Percentiles rank a stretch among this genome's conserved stretches.
Conservation (phyloP, 345 rosid species). For the Hevea brasiliensis region DNA sequence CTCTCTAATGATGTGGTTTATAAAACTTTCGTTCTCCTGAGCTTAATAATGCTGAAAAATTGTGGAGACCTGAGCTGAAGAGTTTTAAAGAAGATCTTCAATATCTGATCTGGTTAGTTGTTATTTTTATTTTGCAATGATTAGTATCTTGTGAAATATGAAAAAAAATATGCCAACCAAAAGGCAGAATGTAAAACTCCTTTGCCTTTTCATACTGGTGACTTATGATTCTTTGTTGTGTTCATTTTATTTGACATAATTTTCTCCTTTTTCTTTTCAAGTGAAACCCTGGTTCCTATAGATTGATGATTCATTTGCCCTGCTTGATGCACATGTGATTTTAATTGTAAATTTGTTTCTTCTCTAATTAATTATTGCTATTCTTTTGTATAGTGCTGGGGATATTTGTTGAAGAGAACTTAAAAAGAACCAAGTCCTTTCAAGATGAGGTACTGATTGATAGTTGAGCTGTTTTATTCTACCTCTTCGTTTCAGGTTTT, state of each 20-base stretch:
- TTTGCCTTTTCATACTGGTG: neutral
- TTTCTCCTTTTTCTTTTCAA: neutral
- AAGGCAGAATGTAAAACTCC: too few relatives aligned
- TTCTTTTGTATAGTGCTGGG: neutral
- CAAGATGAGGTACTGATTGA: slow-evolving; percentile 19
- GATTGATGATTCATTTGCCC: neutral
- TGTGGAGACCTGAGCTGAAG: slow-evolving; percentile 56
- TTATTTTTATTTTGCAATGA: neutral
- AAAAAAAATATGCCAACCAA: too few relatives aligned
- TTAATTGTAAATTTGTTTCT: neutral
- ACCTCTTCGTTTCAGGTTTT: neutral
- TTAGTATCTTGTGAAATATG: neutral
- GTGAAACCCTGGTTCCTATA: neutral
- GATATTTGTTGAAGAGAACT: neutral
- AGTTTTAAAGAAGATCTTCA: slow-evolving; percentile 17
- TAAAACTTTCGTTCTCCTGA: slow-evolving; percentile 58
- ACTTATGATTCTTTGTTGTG: neutral
- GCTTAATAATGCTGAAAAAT: slow-evolving; percentile 35
- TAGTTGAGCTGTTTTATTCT: neutral
- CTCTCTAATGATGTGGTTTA: slow-evolving; percentile 36
- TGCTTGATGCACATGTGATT: neutral
- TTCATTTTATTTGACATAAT: neutral
- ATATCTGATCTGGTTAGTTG: neutral
- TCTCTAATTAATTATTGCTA: neutral
- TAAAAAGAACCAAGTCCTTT: neutral